These are phyloP conservation scores for Ajuga chamaepitys DNA, from an alignment of 257 asterid species.

Conservation along the genomic window DNA sequence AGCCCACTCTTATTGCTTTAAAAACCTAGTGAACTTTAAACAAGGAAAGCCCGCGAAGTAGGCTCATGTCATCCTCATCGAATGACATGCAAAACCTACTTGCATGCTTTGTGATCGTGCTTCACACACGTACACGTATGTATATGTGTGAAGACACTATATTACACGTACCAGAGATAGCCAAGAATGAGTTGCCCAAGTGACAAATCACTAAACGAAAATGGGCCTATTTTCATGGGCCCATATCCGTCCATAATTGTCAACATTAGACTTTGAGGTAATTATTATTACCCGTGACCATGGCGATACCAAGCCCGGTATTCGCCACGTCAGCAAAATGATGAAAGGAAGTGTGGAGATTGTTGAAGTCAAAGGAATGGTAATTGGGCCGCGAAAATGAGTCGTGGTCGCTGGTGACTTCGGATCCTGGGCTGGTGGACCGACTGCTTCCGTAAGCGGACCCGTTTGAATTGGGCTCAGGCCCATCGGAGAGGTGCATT, in stretches of 20 bases:
- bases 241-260: conserved; percentile 12
- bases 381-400: conserved; percentile 11
- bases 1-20: too few relatives aligned
- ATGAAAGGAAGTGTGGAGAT: conserved; percentile 25
- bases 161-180: conserved; percentile 13
- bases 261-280: conserved; percentile 39
- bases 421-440: conserved; percentile 31
- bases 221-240: neutral
- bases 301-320: conserved; percentile 27
- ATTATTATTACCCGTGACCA: conserved; percentile 14
- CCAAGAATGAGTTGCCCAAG: conserved; percentile 76
- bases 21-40: too few relatives aligned
- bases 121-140: neutral
- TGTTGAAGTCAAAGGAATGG: conserved; percentile 23
- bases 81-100: too few relatives aligned
- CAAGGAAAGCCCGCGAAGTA: too few relatives aligned
- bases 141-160: neutral
- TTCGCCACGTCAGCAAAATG: conserved; percentile 24
- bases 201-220: conserved; percentile 24
- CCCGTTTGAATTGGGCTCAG: neutral
- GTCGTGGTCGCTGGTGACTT: conserved; percentile 17
- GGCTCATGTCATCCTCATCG: too few relatives aligned
- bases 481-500: conserved; percentile 38
- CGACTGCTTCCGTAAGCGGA: conserved; percentile 17
- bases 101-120: too few relatives aligned